Evolutionary conservation across 495 filamentous ascomycete species (phyloP).

Genomic region (Usnea hakonensis): DNA sequence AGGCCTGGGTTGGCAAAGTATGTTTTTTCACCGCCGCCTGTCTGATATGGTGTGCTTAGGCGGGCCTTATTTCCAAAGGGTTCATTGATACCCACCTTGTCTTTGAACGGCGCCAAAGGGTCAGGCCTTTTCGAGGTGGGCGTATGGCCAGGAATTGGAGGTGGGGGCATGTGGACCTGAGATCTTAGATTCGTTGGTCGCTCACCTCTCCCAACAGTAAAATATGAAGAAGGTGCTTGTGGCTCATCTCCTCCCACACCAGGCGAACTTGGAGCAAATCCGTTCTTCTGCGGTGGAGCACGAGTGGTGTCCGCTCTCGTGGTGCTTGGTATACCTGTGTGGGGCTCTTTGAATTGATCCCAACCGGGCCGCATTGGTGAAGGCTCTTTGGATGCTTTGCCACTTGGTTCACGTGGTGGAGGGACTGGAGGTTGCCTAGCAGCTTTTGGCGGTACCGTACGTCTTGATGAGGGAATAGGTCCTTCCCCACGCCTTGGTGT

Average conservation of each 20-base stretch:
- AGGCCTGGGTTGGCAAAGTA: conserved; percentile 41
- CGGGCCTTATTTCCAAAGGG: conserved; percentile 36
- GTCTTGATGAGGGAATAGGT: conserved; percentile 23
- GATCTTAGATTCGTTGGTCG: conserved; percentile 29
- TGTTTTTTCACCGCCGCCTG: conserved; percentile 62
- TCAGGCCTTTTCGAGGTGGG: conserved; percentile 28
- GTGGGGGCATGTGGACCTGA: conserved; percentile 17
- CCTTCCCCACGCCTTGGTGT: conserved; percentile 32
- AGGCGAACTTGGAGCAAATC: conserved; percentile 47
- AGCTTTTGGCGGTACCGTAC: conserved; percentile 19
- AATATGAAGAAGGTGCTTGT: conserved; percentile 47
- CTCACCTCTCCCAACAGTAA: conserved; percentile 35
- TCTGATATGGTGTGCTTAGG: conserved; percentile 61
- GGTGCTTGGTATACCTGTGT: conserved; percentile 25
- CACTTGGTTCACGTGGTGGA: conserved; percentile 31
- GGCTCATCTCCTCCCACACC: conserved; percentile 51
- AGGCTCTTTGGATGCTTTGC: conserved; percentile 29
- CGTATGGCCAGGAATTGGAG: conserved; percentile 9
- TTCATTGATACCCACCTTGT: conserved; percentile 12
- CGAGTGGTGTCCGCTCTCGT: conserved; percentile 38
- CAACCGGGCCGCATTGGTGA: conserved; percentile 36
- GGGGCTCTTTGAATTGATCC: conserved; percentile 36
- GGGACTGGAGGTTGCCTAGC: conserved; percentile 19
- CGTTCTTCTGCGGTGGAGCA: conserved; percentile 39
- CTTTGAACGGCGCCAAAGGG: conserved; percentile 8